A percentile compares a stretch with the other conserved stretches of the same genome.
These are phyloP conservation scores for Pleurotus tuoliensis DNA, from an alignment of 768 basidiomycete genomes.

Conservation along the genomic window DNA sequence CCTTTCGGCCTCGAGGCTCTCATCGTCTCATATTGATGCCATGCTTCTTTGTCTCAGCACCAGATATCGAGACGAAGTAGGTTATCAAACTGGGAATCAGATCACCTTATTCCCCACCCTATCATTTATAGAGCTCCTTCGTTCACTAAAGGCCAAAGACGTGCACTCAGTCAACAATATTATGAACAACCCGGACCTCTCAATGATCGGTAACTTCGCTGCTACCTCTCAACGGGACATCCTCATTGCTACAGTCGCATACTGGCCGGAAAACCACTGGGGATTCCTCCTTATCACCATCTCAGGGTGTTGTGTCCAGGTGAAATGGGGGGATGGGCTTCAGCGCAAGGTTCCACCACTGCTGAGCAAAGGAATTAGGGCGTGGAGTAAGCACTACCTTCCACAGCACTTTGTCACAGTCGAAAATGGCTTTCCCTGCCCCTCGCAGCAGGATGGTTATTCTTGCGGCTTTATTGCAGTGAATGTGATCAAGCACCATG, in stretches of 20 bases:
- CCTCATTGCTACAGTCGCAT: neutral
- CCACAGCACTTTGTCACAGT: neutral
- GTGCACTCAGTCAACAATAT: neutral
- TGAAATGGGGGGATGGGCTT: neutral
- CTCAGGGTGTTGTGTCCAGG: neutral
- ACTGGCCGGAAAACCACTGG: slow-evolving; percentile 8
- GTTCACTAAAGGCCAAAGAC: neutral
- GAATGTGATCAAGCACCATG: neutral
- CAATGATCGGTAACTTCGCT: neutral
- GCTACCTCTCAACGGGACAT: neutral
- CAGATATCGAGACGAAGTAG: neutral
- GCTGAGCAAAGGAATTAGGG: neutral
- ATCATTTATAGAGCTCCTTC: neutral
- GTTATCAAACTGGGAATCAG: neutral
- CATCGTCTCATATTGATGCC: neutral
- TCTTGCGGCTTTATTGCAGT: neutral
- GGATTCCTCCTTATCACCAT: slow-evolving; percentile 6
- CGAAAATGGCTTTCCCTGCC: neutral
- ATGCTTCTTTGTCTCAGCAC: neutral
- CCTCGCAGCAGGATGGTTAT: neutral
- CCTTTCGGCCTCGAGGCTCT: neutral
- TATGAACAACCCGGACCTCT: neutral
- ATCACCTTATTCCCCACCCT: too few relatives aligned
- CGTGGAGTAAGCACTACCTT: neutral
- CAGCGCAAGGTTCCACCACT: neutral